Percentiles rank a stretch among this genome's conserved stretches.
Conservation (phyloP, 1,139 yeast genomes). For the Taiozyma sp. region DNA sequence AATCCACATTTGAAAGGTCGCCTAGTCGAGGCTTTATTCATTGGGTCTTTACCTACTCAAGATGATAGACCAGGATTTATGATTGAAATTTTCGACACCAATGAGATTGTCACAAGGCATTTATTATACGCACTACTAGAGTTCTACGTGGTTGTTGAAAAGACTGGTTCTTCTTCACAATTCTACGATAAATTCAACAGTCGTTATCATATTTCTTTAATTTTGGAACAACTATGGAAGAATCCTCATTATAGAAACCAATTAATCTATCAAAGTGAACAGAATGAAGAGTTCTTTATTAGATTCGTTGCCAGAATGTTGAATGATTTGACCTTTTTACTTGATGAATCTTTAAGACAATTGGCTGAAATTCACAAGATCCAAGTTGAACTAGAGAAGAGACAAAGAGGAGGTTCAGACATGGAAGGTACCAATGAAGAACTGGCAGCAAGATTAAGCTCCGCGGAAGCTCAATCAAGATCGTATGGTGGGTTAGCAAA, state of each 20-base stretch:
- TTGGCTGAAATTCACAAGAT: slow-evolving; percentile 70
- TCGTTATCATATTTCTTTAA: slow-evolving; percentile 78
- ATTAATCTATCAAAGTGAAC: slow-evolving; percentile 58
- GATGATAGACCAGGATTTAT: slow-evolving; percentile 71
- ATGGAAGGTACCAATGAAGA: slow-evolving; percentile 56
- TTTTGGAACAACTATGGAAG: slow-evolving; percentile 81
- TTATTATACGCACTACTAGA: slow-evolving; percentile 79
- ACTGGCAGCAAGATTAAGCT: slow-evolving; percentile 44
- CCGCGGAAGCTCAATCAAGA: slow-evolving; percentile 72
- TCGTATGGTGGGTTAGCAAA: slow-evolving; percentile 81
- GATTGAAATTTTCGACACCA: slow-evolving; percentile 56
- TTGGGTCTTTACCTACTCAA: slow-evolving; percentile 59
- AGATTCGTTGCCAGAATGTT: slow-evolving; percentile 91
- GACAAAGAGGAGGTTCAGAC: slow-evolving; percentile 31
- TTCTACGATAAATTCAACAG: slow-evolving; percentile 94
- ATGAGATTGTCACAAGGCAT: slow-evolving; percentile 58
- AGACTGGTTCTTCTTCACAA: slow-evolving; percentile 92
- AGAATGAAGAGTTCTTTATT: slow-evolving; percentile 76
- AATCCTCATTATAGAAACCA: slow-evolving; percentile 62
- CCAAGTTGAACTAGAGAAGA: slow-evolving; percentile 49
- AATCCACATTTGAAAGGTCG: slow-evolving; percentile 92
- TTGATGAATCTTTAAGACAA: slow-evolving; percentile 86
- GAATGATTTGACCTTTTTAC: slow-evolving; percentile 85
- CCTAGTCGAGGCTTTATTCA: slow-evolving; percentile 72
- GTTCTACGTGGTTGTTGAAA: slow-evolving; percentile 90